Conservation (phyloP, 1,284 basidiomycete species). For the Cutaneotrichosporon mucoides region DNA sequence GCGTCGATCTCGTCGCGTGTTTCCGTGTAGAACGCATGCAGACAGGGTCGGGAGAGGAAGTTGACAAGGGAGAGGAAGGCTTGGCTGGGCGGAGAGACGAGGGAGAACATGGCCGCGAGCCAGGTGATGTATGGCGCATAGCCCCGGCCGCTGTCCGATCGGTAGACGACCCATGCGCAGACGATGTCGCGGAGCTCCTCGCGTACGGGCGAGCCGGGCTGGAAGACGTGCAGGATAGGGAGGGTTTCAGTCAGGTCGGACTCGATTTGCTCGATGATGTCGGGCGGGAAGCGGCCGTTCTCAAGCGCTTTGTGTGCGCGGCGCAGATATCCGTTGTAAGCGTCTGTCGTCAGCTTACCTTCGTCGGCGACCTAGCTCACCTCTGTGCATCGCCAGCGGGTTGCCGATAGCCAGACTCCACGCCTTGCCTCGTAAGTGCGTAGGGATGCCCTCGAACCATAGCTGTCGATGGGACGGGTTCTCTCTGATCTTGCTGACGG, state of each 20-base stretch:
- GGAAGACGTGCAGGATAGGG: constrained; percentile 84
- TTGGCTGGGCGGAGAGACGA: constrained; percentile 70
- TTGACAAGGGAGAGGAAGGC: constrained; percentile 87
- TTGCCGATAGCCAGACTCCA: constrained; percentile 91
- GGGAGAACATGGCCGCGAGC: constrained; percentile 80
- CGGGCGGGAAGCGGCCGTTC: constrained; percentile 67
- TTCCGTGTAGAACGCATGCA: constrained; percentile 80
- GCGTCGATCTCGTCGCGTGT: constrained; percentile 73
- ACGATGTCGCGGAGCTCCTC: constrained; percentile 81
- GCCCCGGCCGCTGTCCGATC: constrained; percentile 79
- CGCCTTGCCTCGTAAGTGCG: constrained; percentile 73
- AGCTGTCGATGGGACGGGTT: constrained; percentile 60
- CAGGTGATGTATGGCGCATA: constrained; percentile 57
- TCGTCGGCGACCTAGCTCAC: constrained; percentile 49
- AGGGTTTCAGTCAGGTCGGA: constrained; percentile 74
- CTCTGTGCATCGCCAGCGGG: constrained; percentile 77
- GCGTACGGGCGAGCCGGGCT: constrained; percentile 74
- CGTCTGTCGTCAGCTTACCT: constrained; percentile 54
- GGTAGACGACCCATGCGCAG: constrained; percentile 84
- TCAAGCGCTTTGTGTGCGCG: constrained; percentile 69
- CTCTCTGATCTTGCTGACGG: constrained; percentile 21
- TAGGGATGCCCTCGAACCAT: constrained; percentile 92
- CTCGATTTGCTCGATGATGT: constrained; percentile 69
- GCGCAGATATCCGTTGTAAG: constrained; percentile 66
- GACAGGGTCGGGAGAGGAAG: constrained; percentile 75